Evolutionary conservation across 768 basidiomycete species (phyloP).

Genomic region (Wakefieldia striispora): DNA sequence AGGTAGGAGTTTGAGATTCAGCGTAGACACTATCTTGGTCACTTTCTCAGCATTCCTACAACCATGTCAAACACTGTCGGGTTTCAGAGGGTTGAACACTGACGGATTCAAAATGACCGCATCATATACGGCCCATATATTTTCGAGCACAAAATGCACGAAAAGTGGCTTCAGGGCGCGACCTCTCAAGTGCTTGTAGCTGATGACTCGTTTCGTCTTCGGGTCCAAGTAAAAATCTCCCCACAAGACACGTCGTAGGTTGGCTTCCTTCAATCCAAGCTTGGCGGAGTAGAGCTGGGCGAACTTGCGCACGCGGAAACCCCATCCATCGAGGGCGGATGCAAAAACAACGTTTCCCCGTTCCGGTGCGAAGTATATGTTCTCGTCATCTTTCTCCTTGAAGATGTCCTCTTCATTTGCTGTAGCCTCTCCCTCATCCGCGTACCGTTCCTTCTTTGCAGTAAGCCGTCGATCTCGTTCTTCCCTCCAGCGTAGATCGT

Average conservation of each 20-base stretch:
- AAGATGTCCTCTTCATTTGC: slow-evolving; percentile 66
- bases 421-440: slow-evolving; percentile 61
- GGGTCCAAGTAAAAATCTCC: slow-evolving; percentile 97
- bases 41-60: slow-evolving; percentile 86
- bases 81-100: slow-evolving; percentile 34
- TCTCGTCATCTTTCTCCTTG: slow-evolving; percentile 96
- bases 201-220: slow-evolving; percentile 91
- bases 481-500: slow-evolving; percentile 92
- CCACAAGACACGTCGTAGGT: slow-evolving; percentile 87
- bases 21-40: slow-evolving; percentile 77
- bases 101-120: slow-evolving; percentile 86
- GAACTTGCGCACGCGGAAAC: slow-evolving; percentile 91
- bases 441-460: slow-evolving; percentile 66
- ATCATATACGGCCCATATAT: slow-evolving; percentile 96
- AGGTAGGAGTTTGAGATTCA: slow-evolving; percentile 79
- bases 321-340: slow-evolving; percentile 96
- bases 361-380: slow-evolving; percentile 96
- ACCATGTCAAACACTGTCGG: slow-evolving; percentile 9
- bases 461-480: slow-evolving; percentile 82
- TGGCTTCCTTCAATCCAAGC: slow-evolving; percentile 86
- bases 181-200: slow-evolving; percentile 85
- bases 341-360: slow-evolving; percentile 96
- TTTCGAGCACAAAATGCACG: slow-evolving; percentile 96
- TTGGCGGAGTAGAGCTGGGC: slow-evolving; percentile 90
- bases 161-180: slow-evolving; percentile 90